Evolutionary conservation across 192 early-diverging fungal species (phyloP), one percentile per base, ranked within the genome.

Genomic region (Coemansia brasiliensis): DNA sequence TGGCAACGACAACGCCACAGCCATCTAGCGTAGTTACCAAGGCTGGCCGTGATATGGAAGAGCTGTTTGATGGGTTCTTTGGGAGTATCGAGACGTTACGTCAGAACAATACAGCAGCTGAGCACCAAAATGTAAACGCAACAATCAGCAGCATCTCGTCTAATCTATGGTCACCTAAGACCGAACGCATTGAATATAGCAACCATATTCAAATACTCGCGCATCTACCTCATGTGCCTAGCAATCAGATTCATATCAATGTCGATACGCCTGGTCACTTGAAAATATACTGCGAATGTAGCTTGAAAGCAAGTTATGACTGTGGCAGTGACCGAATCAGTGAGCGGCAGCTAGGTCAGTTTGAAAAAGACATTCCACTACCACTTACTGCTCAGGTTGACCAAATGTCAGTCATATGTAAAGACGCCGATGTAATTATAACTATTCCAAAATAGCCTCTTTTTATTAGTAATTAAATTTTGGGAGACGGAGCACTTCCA

Each of bases 361-460:
- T 79, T 15, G 76, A 79, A 58, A 79, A 79, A 55, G 70, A 73
- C 52, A 63, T 79, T 24, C 70, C 70, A 59, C 66, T 79, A 16
- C 76, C 76, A 21, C 45, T 52, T 0, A 39, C 43, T 4, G 76
- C 70, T 12, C 39, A 57, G 13, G 40, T 73, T 15, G 70, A 65
- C 48, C 69, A 59, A 52, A 69, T 73, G 49, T 59, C 66, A 18
- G 63, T 62, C 13, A 25, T 61, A 16, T 64, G 55, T 35, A 51
- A 69, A 6, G 60, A 61, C 16, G 4, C 39, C 22, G 22, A 43
- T 25, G 43, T 77, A 4, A 39, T 58, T 13, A 71, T 77, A 26
- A 67, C 52, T 7, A 59, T 77, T 17, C 74, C 74, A 21, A 68
- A 57, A 53, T 53, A 53, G 27, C 20, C 44, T 7, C 12, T 10